phyloP scores from a whole-genome alignment of 768 basidiomycete species.

The Pholiota conissans region DNA sequence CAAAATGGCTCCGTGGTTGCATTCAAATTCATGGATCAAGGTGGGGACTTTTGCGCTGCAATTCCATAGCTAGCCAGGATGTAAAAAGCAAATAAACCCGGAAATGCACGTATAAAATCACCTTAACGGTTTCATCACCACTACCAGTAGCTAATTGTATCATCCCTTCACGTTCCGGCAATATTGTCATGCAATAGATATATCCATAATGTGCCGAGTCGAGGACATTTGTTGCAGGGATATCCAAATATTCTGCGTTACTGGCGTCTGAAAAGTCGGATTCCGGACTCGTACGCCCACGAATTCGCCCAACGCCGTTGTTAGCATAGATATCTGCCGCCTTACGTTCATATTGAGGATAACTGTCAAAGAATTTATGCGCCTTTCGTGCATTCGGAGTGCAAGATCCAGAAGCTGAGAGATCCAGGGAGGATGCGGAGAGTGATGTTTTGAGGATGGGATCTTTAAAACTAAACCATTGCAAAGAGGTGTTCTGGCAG shows the following conservation, averaged over 20 bases:
- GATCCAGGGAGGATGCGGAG: conserved; percentile 15
- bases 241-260: conserved; percentile 46
- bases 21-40: conserved; percentile 66
- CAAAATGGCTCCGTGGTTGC: conserved; percentile 79
- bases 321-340: conserved; percentile 70
- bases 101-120: conserved; percentile 22
- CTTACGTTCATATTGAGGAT: conserved; percentile 68
- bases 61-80: conserved; percentile 58
- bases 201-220: conserved; percentile 95
- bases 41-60: conserved; percentile 44
- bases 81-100: background rate
- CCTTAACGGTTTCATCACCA: conserved; percentile 91
- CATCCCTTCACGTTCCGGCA: conserved; percentile 25
- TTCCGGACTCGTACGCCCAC: conserved; percentile 31
- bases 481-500: conserved; percentile 90
- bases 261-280: conserved; percentile 27
- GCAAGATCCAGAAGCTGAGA: conserved; percentile 31
- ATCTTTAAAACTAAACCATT: conserved; percentile 73
- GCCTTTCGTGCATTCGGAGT: conserved; percentile 49
- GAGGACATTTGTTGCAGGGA: conserved; percentile 70
- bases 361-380: conserved; percentile 93
- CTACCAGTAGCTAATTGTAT: conserved; percentile 77
- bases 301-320: conserved; percentile 38
- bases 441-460: conserved; percentile 8
- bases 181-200: conserved; percentile 73